A percentile compares a stretch with the other conserved stretches of the same genome.
phyloP scores from a whole-genome alignment of 1,284 basidiomycete species.

The Meira miltonrushii region DNA sequence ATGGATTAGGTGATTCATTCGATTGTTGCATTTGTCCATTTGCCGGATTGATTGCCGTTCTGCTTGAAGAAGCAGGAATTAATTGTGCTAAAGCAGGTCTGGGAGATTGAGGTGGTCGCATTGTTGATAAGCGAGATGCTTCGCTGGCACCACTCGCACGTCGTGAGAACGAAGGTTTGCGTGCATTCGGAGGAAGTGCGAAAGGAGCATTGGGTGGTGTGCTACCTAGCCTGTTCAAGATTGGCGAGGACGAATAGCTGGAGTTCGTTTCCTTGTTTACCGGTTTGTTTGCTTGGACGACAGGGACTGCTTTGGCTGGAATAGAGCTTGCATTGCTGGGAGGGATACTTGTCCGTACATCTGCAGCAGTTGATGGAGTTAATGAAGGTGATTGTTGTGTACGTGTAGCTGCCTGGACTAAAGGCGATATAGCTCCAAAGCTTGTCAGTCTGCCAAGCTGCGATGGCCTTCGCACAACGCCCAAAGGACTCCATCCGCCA shows the following conservation, averaged over 20 bases:
- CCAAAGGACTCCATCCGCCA: slow-evolving; percentile 6
- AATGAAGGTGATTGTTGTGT: not conserved
- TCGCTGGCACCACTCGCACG: not conserved
- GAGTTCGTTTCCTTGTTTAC: no score
- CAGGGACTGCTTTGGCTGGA: no score
- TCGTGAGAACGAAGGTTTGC: slow-evolving; percentile 24
- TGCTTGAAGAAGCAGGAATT: not conserved
- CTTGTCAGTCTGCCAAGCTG: slow-evolving; percentile 27
- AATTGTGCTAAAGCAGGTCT: not conserved
- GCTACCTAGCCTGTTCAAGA: not conserved
- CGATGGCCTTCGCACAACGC: slow-evolving; percentile 26
- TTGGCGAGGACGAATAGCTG: no score
- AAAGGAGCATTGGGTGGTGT: slow-evolving; percentile 26
- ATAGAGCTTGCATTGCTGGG: no score
- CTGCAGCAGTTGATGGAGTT: slow-evolving; percentile 9
- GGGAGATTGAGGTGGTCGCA: not conserved
- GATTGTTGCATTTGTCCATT: no score
- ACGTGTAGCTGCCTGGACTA: slow-evolving; percentile 7
- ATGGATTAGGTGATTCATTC: no score
- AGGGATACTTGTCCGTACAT: no score
- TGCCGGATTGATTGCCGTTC: no score
- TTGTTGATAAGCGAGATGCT: not conserved
- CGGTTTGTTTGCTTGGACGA: no score
- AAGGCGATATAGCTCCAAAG: slow-evolving; percentile 4
- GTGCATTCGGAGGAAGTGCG: slow-evolving; percentile 31